phyloP scores from a whole-genome alignment of 768 basidiomycete species.

The Exsudoporus frostii region DNA sequence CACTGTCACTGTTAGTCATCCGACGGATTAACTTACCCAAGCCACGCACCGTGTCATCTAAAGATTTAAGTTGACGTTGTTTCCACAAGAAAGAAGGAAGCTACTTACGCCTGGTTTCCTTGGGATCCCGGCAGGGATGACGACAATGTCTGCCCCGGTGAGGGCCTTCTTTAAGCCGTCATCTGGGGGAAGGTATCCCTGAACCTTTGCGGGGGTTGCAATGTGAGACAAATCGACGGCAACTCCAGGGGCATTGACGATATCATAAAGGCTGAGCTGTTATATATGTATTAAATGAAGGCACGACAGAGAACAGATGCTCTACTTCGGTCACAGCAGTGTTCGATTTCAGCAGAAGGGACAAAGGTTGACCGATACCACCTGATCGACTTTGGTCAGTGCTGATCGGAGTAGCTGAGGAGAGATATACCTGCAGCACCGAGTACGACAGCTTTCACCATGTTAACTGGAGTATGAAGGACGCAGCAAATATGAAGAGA shows the following conservation, averaged over 20 bases:
- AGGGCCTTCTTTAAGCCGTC: conserved; percentile 82
- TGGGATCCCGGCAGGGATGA: conserved; percentile 96
- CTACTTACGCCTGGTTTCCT: conserved; percentile 85
- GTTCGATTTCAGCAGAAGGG: conserved; percentile 87
- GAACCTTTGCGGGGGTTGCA: conserved; percentile 79
- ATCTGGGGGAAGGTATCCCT: conserved; percentile 75
- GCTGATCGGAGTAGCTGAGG: not conserved
- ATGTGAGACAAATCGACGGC: conserved; percentile 95
- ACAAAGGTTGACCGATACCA: conserved; percentile 95
- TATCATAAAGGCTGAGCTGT: conserved; percentile 90
- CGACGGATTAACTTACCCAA: not conserved
- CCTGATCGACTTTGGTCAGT: conserved; percentile 43
- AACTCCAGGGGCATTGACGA: conserved; percentile 96
- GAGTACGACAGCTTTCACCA: conserved; percentile 85
- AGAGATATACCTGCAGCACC: conserved; percentile 78
- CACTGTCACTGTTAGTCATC: conserved; percentile 9
- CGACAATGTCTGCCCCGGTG: conserved; percentile 81
- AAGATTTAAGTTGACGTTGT: not conserved
- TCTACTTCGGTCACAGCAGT: conserved; percentile 72
- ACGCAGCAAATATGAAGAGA: not conserved
- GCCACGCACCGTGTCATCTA: conserved; percentile 51
- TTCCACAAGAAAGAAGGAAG: not conserved
- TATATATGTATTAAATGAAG: not conserved
- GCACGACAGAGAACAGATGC: not conserved
- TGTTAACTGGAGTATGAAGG: conserved; percentile 12